Evolutionary conservation across 345 rosid genomes (phyloP).

Genomic region (Populus davidiana): DNA sequence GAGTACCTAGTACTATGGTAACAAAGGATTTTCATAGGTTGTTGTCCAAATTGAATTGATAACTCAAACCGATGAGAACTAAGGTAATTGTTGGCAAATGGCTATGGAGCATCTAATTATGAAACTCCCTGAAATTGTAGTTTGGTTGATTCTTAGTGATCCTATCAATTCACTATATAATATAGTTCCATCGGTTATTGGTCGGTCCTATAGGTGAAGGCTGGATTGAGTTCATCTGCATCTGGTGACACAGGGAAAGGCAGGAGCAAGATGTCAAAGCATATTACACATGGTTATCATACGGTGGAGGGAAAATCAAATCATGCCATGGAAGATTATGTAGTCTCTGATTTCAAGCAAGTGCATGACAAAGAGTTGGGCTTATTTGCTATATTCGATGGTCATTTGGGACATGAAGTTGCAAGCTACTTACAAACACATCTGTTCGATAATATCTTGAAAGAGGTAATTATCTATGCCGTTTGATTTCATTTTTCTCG

Average conservation of each 20-base stretch:
- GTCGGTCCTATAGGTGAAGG: conserved; percentile 41
- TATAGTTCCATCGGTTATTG: not conserved
- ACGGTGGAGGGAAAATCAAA: conserved; percentile 72
- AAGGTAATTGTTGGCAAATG: no score
- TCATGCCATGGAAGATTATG: conserved; percentile 81
- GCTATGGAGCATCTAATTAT: no score
- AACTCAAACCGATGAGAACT: no score
- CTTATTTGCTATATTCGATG: conserved; percentile 81
- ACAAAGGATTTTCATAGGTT: no score
- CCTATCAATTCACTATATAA: no score
- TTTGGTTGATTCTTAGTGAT: no score
- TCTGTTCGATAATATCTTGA: conserved; percentile 67
- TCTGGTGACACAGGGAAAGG: conserved; percentile 68
- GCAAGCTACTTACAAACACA: conserved; percentile 67
- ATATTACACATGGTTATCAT: conserved; percentile 67
- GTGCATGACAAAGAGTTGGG: conserved; percentile 56
- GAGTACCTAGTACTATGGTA: no score
- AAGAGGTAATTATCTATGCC: conserved; percentile 44
- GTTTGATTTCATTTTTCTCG: not conserved
- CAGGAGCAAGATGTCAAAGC: conserved; percentile 58
- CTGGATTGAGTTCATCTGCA: conserved; percentile 46
- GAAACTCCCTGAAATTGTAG: no score
- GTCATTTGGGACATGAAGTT: conserved; percentile 82
- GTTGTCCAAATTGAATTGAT: no score
- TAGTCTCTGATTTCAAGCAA: conserved; percentile 58